phyloP scores from a whole-genome alignment of 1,284 basidiomycete genomes.

The Ustilago cynodontis region DNA sequence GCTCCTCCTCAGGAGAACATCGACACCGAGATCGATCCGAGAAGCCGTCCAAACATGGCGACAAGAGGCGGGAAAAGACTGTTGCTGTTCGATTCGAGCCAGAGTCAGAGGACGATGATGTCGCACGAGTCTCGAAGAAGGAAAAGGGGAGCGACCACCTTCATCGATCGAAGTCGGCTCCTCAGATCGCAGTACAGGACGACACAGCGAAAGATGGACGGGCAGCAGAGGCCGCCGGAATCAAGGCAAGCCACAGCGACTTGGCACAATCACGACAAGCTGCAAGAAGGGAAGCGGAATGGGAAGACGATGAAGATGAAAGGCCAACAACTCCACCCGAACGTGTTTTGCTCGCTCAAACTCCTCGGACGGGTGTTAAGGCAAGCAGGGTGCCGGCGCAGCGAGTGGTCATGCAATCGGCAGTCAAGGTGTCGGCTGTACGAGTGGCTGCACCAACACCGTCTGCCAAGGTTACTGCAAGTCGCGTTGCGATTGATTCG shows the following conservation, averaged over 20 bases:
- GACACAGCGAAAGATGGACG: neutral
- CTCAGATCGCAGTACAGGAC: conserved; percentile 22
- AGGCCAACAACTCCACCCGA: conserved; percentile 23
- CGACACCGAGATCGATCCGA: conserved; percentile 19
- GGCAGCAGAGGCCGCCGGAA: neutral
- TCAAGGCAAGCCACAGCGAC: conserved; percentile 2
- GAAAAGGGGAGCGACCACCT: neutral
- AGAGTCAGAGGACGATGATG: neutral
- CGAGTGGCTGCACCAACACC: conserved; percentile 34
- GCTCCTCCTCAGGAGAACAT: conserved; percentile 13
- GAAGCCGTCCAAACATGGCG: conserved; percentile 19
- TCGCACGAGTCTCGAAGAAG: neutral
- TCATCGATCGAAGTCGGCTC: conserved; percentile 29
- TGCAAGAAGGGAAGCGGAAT: neutral
- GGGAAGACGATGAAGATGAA: conserved; percentile 2
- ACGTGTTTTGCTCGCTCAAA: conserved; percentile 21
- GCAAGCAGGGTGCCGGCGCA: conserved; percentile 44
- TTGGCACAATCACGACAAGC: neutral
- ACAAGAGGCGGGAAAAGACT: conserved; percentile 41
- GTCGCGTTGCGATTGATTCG: neutral
- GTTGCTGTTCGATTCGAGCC: conserved; percentile 40
- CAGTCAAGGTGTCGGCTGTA: conserved; percentile 35
- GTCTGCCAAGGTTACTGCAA: conserved; percentile 32
- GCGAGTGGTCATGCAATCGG: conserved; percentile 22
- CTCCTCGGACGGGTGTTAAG: conserved; percentile 33